Evolutionary conservation across 768 basidiomycete genomes (phyloP).

Genomic region (Brasilioporus rufonigricans): DNA sequence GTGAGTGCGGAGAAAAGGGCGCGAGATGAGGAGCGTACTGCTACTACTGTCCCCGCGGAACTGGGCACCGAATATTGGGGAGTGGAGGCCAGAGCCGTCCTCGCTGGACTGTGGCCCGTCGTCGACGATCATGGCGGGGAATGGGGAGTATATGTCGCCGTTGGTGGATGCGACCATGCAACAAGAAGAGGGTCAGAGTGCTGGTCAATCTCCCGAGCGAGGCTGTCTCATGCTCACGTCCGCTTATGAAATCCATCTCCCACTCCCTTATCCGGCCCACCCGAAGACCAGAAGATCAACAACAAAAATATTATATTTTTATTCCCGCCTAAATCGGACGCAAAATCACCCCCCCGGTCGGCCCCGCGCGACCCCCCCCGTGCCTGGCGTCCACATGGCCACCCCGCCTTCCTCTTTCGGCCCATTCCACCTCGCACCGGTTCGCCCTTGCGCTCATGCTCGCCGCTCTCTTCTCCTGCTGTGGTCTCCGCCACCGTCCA

Average conservation of each 20-base stretch:
- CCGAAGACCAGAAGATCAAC: constrained; percentile 35
- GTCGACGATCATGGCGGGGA: constrained; percentile 54
- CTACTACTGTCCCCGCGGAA: constrained; percentile 47
- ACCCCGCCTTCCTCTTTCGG: constrained; percentile 2
- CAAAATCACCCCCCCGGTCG: constrained; percentile 14
- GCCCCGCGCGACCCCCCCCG: constrained; percentile 19
- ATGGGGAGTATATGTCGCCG: constrained; percentile 57
- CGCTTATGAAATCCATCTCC: constrained; percentile 35
- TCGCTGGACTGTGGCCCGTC: constrained; percentile 72
- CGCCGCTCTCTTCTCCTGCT: constrained; percentile 28
- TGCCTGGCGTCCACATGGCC: constrained; percentile 28
- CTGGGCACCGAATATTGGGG: constrained; percentile 58
- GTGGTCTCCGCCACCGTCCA: constrained; percentile 22
- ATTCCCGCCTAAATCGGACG: constrained; percentile 30
- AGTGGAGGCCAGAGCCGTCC: constrained; percentile 73
- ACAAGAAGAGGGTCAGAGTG: constrained; percentile 18
- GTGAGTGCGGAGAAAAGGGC: constrained; percentile 42
- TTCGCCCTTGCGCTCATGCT: constrained; percentile 27
- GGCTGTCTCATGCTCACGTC: constrained; percentile 44
- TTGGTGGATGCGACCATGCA: constrained; percentile 58
- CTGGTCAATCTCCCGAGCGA: constrained; percentile 42
- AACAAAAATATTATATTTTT: constrained; percentile 6
- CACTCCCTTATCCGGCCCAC: constrained; percentile 24
- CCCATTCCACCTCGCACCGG: constrained; percentile 1
- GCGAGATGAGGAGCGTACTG: constrained; percentile 41